Percentiles rank a stretch among this genome's conserved stretches.
Conservation (phyloP, 2,329 filamentous ascomycete species). For the Xylaria sp. region DNA sequence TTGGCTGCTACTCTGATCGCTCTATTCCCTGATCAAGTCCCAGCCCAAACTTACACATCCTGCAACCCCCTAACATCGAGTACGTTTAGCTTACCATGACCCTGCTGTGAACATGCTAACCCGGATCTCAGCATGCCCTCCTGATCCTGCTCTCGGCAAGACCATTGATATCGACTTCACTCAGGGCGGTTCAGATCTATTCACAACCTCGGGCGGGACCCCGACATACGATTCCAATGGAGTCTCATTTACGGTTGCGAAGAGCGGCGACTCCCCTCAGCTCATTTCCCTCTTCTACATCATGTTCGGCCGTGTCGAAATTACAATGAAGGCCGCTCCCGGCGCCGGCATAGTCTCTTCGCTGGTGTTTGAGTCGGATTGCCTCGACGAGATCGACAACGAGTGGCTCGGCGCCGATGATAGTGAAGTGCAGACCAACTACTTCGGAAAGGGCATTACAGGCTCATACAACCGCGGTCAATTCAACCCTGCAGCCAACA, state of each 20-base stretch:
- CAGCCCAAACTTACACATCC: conserved; percentile 48
- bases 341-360: conserved; percentile 94
- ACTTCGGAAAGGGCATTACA: conserved; percentile 93
- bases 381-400: conserved; percentile 95
- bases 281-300: conserved; percentile 95
- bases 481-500: conserved; percentile 76
- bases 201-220: conserved; percentile 73
- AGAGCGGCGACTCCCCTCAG: conserved; percentile 85
- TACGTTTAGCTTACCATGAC: conserved; percentile 39
- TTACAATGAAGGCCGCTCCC: conserved; percentile 85
- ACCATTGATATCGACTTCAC: conserved; percentile 88
- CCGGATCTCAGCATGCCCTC: conserved; percentile 68
- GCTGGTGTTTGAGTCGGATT: conserved; percentile 89
- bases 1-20: conserved; percentile 37
- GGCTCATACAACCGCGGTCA: conserved; percentile 87
- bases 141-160: conserved; percentile 83
- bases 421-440: conserved; percentile 91
- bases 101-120: conserved; percentile 32
- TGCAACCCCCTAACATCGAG: conserved; percentile 49
- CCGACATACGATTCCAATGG: conserved; percentile 82
- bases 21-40: conserved; percentile 39
- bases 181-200: conserved; percentile 80
- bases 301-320: conserved; percentile 95
- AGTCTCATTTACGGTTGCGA: conserved; percentile 80
- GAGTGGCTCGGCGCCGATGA: conserved; percentile 89